Evolutionary conservation across 345 rosid genomes (phyloP), one percentile per base, ranked within the genome.

Genomic region (Camelina hispida): DNA sequence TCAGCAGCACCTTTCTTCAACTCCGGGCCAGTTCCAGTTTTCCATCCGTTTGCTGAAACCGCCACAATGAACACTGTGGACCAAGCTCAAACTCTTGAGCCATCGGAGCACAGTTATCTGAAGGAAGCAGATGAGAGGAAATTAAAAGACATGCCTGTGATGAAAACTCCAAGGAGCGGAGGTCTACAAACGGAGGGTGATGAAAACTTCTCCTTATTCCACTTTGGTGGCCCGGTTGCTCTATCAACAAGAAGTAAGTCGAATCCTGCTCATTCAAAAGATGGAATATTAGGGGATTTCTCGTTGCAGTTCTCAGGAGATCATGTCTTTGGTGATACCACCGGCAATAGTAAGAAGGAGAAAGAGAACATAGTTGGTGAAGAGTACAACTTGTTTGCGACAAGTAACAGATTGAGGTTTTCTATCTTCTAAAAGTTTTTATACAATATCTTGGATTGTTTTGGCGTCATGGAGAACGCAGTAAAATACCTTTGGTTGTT

Each of bases 321-420:
- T 79, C 78, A 85, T 40, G 69, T 40, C 5, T 85, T 83, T 72
- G 78, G 82, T n/a, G 80, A 78, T 78, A 74, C 79, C 35, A 81
- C 72, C 69, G 76, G 86, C 84, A 70, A 71, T 74, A 63, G 70
- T 68, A 65, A 57, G 56, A 65, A 57, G 56, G 62, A 59, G 62
- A 91, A 79, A 78, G 89, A 83, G 79, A 75, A 78, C 40, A 66
- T 81, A 12, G 58, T 86, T 50, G 75, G 70, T 47, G 94, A 89
- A 80, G 90, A 95, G 72, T 92, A 95, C 85, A 90, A 88, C 84
- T 83, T 92, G 90, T 95, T 95, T 85, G 94, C 94, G 12, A 81
- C 84, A 37, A 88, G 85, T 52, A 87, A 86, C 47, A 85, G 88
- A 62, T 23, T 87, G 61, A 83, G 85, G 75, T 91, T 90, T 89